Base-by-base conservation (phyloP, 2,329 filamentous ascomycete genomes). In the Aspergillus caelatus region DNA sequence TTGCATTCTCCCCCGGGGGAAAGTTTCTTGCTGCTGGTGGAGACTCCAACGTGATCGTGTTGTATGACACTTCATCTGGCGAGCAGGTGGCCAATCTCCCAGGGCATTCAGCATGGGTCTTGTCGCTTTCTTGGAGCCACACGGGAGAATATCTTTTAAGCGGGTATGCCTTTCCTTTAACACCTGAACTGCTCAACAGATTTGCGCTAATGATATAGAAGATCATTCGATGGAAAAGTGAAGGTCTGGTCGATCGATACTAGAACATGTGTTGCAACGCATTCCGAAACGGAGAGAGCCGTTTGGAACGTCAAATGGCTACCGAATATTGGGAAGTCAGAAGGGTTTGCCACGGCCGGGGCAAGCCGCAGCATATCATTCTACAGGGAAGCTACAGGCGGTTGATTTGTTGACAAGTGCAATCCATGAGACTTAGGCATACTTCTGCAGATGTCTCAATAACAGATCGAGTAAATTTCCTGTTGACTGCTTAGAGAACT, bases 201-300 rank as follows among this genome's bases (percentile, higher is more conserved):
- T 39, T 45, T 21, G 46, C n/a, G 32, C 64, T 74, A 60, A 72
- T 57, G n/a, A 21, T 4, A 36, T 52, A 6, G 28, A 62, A 87
- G 85, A 55, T 89, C 91, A 1, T 93, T 96, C 77, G 94, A 98
- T 74, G 94, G 95, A 43, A 97, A 96, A 78, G 92, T 91, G 65
- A 97, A 97, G 79, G 91, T 98, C 34, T 99, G 95, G 95, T 94
- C 92, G 34, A 87, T 97, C 63, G 93, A 97, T 71, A 87, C 89
- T 39, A 86, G 88, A 62, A 84, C 85, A 5, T 98, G 95, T 75
- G 95, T 99, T 52, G 93, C 94, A 14, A 99, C 95, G 11, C 93
- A 97, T 75, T 94, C 90, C 62, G 94, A 98, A 81, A 93, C 92
- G 7, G 94, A 94, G 67, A 91, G 91, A 78, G 86, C 89, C 0